Percentiles rank a stretch among this genome's conserved stretches.
These are phyloP conservation scores for Aspergillus wentii DNA, from an alignment of 495 filamentous ascomycete genomes.

Conservation along the genomic window DNA sequence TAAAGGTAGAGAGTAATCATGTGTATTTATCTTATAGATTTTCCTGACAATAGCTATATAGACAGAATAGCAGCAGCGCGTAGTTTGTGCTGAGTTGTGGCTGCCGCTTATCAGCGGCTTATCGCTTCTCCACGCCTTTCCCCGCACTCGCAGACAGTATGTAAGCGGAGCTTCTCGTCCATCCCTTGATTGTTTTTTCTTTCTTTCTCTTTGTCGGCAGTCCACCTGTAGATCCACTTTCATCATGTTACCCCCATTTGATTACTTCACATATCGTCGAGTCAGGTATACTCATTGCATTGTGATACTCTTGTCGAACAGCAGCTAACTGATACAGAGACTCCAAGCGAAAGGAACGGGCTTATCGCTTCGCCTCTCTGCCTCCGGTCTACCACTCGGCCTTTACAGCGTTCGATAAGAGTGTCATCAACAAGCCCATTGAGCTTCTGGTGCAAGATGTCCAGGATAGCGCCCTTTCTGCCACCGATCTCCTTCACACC, in stretches of 20 bases:
- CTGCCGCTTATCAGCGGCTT: slow-evolving; percentile 6
- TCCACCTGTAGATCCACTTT: neutral
- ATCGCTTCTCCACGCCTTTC: neutral
- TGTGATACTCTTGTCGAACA: slow-evolving; percentile 1
- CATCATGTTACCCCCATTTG: slow-evolving; percentile 53
- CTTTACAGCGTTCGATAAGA: slow-evolving; percentile 55
- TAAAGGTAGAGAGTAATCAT: too few relatives aligned
- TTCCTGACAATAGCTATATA: too few relatives aligned
- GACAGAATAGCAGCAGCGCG: too few relatives aligned
- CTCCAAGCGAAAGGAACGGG: slow-evolving; percentile 74
- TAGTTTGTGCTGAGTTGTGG: too few relatives aligned
- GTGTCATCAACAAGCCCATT: slow-evolving; percentile 69
- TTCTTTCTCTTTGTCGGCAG: too few relatives aligned
- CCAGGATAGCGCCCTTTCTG: slow-evolving; percentile 57
- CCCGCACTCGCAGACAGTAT: too few relatives aligned
- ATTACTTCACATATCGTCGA: slow-evolving; percentile 53
- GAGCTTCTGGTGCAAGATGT: slow-evolving; percentile 73
- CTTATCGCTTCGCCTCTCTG: slow-evolving; percentile 61
- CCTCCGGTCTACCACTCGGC: slow-evolving; percentile 58
- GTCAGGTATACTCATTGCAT: slow-evolving; percentile 37
- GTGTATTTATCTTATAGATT: too few relatives aligned
- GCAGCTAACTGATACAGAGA: slow-evolving; percentile 46
- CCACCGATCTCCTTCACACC: slow-evolving; percentile 73
- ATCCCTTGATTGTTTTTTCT: slow-evolving; percentile 2
- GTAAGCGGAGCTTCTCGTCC: too few relatives aligned